Evolutionary conservation across 2,329 filamentous ascomycete species (phyloP), one percentile per base, ranked within the genome.

Genomic region (Pseudogymnoascus sp.): DNA sequence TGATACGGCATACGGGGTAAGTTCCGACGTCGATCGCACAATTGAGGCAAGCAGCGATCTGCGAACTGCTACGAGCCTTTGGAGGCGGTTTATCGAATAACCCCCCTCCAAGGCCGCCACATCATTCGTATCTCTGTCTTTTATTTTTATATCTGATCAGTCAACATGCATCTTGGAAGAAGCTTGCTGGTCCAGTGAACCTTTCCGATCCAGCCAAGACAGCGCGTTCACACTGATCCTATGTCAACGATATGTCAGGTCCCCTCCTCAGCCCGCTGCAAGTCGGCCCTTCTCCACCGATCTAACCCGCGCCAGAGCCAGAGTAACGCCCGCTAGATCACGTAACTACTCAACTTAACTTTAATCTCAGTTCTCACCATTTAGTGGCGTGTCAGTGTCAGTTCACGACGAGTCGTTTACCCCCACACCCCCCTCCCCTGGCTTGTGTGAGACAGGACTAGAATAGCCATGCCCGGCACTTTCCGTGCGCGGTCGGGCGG

Each of bases 311-410:
- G 3, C 5, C 23, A n/a, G 41, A 52, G 23, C n/a, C 41, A 52
- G n/a, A 52, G n/a, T 28, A 52, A 30, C 23, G n/a, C 18, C 7
- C 41, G n/a, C 41, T 52, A 52, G 23, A 52, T 52, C 41, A 52
- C 41, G 23, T 52, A 52, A 52, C 41, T 30, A 52, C 23, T n/a
- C 30, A 52, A 52, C 55, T n/a, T 52, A 52, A 52, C 55, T 57
- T 57, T 57, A 57, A 57, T 34, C 26, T 38, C 55, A 19, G 26
- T 8, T 18, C 55, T 28, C 18, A 28, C 28, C 55, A 9, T 19
- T 19, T 15, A 28, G 52, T 57, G 28, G 52, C 26, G 34, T 34
- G 19, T 13, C 13, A 48, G 23, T 18, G 41, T 18, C 23, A 52
- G 23, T 52, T 52, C 8, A n/a, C n/a, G 3, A 52, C 12, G 41